Evolutionary conservation across 2,329 filamentous ascomycete species (phyloP), one percentile per base, ranked within the genome.

Genomic region (Exserohilum turcica): DNA sequence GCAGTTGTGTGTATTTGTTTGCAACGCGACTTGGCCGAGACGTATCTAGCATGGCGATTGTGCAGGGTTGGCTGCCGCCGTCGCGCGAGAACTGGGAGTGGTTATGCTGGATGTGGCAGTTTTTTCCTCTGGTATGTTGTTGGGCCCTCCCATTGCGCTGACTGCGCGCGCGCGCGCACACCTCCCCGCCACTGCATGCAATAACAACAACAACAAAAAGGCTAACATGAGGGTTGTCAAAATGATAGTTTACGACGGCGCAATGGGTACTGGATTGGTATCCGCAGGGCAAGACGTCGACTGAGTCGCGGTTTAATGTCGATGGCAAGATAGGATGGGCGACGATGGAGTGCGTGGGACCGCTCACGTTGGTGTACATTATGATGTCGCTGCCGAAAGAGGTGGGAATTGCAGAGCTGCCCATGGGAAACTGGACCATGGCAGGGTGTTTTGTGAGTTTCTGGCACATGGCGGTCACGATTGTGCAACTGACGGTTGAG

Each of bases 281-380:
- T 74, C 90, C 90, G 44, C 91, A 93, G 79, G 94, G 94, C 73
- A 97, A 97, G 77, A 96, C 92, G 2, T 96, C 91, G 3, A 82
- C 86, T 15, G 70, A 81, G 3, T 92, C 88, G 65, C 78, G 78
- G 10, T 79, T 94, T 71, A 99, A 99, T 76, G 75, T 97, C n/a
- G 90, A 92, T 1, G 94, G 94, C 56, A 90, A 90, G 65, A 79
- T 91, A 59, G 92, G 86, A 52, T 99, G 94, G 94, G 82, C 89
- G 50, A 84, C 86, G 2, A 97, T 97, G 91, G 94, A 99, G 75
- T 78, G 84, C 12, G 86, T 90, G 0, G 91, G 91, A 13, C 87
- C 92, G 68, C 67, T 91, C 29, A 89, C 86, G 10, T 77, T 97
- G 53, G 74, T 94, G 49, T 97, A 96, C 77, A 85, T 88, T 63